Evolutionary conservation across 257 asterid genomes (phyloP).

Genomic region (Anisodus tanguticus): DNA sequence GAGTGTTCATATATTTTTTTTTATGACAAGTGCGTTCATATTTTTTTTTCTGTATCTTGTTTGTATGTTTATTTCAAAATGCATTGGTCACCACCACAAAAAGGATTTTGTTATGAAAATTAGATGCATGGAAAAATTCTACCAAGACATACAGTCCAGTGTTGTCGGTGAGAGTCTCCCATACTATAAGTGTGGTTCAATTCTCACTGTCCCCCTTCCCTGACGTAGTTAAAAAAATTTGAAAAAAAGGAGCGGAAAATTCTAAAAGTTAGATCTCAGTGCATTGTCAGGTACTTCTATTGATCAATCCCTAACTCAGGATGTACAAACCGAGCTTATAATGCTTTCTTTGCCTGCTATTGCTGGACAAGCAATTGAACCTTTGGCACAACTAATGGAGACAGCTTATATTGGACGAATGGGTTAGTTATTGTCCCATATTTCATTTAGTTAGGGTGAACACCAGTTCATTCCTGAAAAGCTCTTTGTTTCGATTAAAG

Average conservation of each 20-base stretch:
- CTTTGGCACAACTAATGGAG: conserved; percentile 55
- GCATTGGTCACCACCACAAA: background rate
- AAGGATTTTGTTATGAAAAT: background rate
- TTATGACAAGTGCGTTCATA: too few relatives aligned
- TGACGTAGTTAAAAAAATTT: background rate
- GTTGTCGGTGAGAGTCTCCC: background rate
- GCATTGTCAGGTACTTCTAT: conserved; percentile 40
- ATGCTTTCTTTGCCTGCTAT: conserved; percentile 52
- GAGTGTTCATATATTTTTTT: background rate
- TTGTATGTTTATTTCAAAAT: background rate
- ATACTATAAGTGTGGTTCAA: background rate
- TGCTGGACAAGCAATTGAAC: conserved; percentile 60
- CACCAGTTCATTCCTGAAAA: conserved; percentile 8
- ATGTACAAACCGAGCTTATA: conserved; percentile 45
- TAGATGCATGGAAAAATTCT: background rate
- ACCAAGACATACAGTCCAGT: background rate
- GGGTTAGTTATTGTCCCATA: conserved; percentile 35
- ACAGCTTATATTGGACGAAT: conserved; percentile 53
- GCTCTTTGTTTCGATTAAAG: conserved; percentile 36
- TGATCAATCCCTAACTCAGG: conserved; percentile 28
- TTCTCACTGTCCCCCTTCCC: background rate
- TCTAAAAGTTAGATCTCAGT: conserved; percentile 35
- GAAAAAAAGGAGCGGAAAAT: background rate
- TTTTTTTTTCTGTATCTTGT: background rate
- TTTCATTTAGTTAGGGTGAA: background rate